Evolutionary conservation across 768 basidiomycete species (phyloP).

Genomic region (Tulasnella sp.): DNA sequence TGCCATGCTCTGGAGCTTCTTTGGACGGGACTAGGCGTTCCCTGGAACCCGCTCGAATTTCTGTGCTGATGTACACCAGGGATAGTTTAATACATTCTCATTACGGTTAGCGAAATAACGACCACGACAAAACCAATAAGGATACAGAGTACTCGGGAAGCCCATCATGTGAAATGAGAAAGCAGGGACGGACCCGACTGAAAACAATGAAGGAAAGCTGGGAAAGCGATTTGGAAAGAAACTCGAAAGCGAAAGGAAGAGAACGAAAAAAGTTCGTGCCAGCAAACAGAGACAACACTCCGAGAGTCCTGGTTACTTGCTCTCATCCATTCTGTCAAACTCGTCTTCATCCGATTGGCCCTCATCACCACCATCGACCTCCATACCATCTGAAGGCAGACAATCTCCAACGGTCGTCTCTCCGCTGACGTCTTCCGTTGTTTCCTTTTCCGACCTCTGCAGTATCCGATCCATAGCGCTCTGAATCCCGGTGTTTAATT

Average conservation of each 20-base stretch:
- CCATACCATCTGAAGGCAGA: not conserved
- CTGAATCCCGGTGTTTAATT: slow-evolving; percentile 18
- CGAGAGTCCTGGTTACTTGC: not conserved
- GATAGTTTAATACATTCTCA: not conserved
- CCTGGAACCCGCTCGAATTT: not conserved
- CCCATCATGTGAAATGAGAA: not conserved
- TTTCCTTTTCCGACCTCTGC: not conserved
- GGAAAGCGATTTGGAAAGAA: not conserved
- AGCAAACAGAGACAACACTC: not conserved
- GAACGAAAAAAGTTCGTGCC: not conserved
- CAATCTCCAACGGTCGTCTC: not conserved
- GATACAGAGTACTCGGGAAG: slow-evolving; percentile 1
- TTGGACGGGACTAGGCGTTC: not conserved
- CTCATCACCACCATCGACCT: not conserved
- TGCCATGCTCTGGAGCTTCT: slow-evolving; percentile 8
- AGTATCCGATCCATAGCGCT: not conserved
- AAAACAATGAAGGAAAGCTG: not conserved
- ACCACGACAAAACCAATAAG: not conserved
- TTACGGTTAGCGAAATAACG: not conserved
- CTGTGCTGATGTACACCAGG: not conserved
- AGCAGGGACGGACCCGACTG: not conserved
- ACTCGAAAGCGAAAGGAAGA: not conserved
- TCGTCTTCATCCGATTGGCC: not conserved
- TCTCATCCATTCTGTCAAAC: not conserved
- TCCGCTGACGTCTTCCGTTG: not conserved